Evolutionary conservation across 1,139 yeast genomes (phyloP).

Genomic region (Keqinozyma sinolaborantium): DNA sequence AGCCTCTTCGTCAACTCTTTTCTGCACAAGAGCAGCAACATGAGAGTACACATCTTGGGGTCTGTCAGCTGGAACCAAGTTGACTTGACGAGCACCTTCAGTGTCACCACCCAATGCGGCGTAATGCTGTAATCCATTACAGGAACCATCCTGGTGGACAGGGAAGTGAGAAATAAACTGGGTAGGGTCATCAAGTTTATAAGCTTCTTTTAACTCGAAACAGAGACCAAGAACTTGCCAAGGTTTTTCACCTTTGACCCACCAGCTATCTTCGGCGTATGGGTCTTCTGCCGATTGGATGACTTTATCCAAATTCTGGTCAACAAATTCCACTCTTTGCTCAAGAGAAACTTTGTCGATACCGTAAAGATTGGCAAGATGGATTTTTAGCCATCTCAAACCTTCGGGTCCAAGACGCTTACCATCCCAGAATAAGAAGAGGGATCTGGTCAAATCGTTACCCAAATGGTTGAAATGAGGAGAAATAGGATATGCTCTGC

Average conservation of each 20-base stretch:
- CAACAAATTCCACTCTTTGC: slow-evolving; percentile 73
- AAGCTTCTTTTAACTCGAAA: slow-evolving; percentile 73
- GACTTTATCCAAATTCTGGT: slow-evolving; percentile 61
- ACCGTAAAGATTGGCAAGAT: slow-evolving; percentile 85
- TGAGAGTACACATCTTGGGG: slow-evolving; percentile 91
- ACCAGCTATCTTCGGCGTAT: slow-evolving; percentile 59
- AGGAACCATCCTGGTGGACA: slow-evolving; percentile 96
- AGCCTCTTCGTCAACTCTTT: slow-evolving; percentile 59
- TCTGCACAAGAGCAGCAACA: slow-evolving; percentile 73
- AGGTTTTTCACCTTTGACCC: slow-evolving; percentile 88
- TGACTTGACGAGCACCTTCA: slow-evolving; percentile 93
- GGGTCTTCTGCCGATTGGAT: slow-evolving; percentile 73
- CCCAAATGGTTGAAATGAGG: slow-evolving; percentile 83
- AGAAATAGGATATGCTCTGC: slow-evolving; percentile 92
- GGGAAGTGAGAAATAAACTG: slow-evolving; percentile 78
- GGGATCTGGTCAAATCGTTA: slow-evolving; percentile 83
- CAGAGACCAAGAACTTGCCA: slow-evolving; percentile 94
- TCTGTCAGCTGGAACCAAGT: slow-evolving; percentile 71
- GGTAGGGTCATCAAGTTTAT: slow-evolving; percentile 68
- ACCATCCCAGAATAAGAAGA: slow-evolving; percentile 87
- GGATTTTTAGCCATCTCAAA: slow-evolving; percentile 84
- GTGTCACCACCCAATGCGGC: slow-evolving; percentile 97
- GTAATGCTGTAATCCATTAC: slow-evolving; percentile 96
- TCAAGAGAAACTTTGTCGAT: slow-evolving; percentile 77
- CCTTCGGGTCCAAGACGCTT: slow-evolving; percentile 73